These are phyloP conservation scores for Paecilomyces variotii DNA, from an alignment of 2,329 filamentous ascomycete genomes.

Conservation along the genomic window DNA sequence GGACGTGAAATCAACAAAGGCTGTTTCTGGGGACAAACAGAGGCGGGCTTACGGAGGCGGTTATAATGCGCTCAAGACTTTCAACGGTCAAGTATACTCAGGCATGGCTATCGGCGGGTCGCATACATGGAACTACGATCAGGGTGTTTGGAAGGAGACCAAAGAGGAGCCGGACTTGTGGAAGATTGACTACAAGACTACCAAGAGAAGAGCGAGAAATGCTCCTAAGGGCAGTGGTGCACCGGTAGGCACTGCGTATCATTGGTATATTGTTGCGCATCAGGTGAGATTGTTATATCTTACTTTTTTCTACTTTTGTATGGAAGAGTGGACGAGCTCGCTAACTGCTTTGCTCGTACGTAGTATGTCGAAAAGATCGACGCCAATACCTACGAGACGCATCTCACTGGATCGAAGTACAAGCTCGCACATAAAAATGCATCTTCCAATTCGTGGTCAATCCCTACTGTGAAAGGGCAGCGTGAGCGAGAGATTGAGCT, in stretches of 20 bases:
- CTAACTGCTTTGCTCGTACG: neutral
- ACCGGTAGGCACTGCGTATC: slow-evolving; percentile 26
- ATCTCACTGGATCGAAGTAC: slow-evolving; percentile 26
- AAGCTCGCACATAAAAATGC: slow-evolving; percentile 27
- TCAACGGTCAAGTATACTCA: slow-evolving; percentile 27
- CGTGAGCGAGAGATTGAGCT: slow-evolving; percentile 25
- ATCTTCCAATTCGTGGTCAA: slow-evolving; percentile 23
- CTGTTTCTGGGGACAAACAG: neutral
- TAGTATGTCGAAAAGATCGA: slow-evolving; percentile 28
- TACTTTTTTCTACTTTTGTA: neutral
- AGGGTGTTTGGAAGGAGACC: slow-evolving; percentile 27
- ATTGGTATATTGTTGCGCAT: slow-evolving; percentile 27
- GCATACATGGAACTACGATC: slow-evolving; percentile 30
- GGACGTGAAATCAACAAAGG: neutral
- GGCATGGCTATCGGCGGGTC: slow-evolving; percentile 31
- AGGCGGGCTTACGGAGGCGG: slow-evolving; percentile 3
- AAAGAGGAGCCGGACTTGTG: slow-evolving; percentile 29
- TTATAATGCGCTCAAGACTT: slow-evolving; percentile 26
- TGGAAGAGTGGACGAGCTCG: neutral
- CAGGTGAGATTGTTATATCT: slow-evolving; percentile 15
- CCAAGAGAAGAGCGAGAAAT: slow-evolving; percentile 21
- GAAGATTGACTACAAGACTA: slow-evolving; percentile 24
- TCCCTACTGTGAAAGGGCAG: slow-evolving; percentile 26
- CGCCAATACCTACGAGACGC: slow-evolving; percentile 29
- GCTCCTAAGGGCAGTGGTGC: slow-evolving; percentile 27